Conservation (phyloP, 2,329 filamentous ascomycete genomes). For the Calonectria crousiana region DNA sequence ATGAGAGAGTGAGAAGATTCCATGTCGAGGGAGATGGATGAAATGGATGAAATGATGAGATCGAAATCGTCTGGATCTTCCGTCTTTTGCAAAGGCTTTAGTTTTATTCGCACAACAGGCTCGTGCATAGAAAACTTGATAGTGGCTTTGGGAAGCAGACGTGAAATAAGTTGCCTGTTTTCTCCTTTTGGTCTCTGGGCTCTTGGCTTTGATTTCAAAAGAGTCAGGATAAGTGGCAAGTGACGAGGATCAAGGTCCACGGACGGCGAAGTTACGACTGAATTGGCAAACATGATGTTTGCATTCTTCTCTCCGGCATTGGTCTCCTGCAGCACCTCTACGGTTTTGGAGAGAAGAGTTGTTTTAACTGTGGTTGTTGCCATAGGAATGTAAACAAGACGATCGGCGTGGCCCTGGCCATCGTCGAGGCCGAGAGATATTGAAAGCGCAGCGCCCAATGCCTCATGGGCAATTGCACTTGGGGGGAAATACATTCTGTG, state of each 20-base stretch:
- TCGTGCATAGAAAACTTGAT: slow-evolving; percentile 98
- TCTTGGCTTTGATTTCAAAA: slow-evolving; percentile 71
- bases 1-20: slow-evolving; percentile 95
- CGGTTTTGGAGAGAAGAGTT: slow-evolving; percentile 92
- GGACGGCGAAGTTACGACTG: slow-evolving; percentile 95
- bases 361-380: slow-evolving; percentile 95
- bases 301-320: slow-evolving; percentile 87
- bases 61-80: slow-evolving; percentile 86
- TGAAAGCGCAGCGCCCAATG: slow-evolving; percentile 89
- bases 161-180: slow-evolving; percentile 80
- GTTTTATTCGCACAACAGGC: slow-evolving; percentile 88
- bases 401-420: slow-evolving; percentile 85
- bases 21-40: slow-evolving; percentile 90
- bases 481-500: slow-evolving; percentile 99
- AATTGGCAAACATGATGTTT: slow-evolving; percentile 96
- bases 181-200: slow-evolving; percentile 52
- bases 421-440: slow-evolving; percentile 94
- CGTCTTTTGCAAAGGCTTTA: slow-evolving; percentile 79
- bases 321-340: slow-evolving; percentile 80
- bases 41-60: slow-evolving; percentile 93
- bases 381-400: slow-evolving; percentile 95
- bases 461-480: slow-evolving; percentile 94
- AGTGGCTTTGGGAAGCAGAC: slow-evolving; percentile 91
- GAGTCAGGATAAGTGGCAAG: slow-evolving; percentile 83
- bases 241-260: slow-evolving; percentile 93